phyloP scores from a whole-genome alignment of 139 green algal genomes.

The Chlorella ohadii region DNA sequence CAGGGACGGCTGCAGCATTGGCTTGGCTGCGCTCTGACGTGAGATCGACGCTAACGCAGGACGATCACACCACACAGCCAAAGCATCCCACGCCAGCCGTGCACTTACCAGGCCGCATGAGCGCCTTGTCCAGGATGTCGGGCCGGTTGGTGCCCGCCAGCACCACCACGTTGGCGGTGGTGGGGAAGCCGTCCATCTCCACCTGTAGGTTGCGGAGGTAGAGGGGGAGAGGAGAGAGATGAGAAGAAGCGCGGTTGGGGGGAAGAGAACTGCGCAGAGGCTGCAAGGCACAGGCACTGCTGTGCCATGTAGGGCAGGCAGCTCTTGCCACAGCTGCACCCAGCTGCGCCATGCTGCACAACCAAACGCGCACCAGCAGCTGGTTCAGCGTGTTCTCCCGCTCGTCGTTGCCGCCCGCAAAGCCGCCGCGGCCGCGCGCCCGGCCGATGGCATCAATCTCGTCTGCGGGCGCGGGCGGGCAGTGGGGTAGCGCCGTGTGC shows the following conservation, averaged over 20 bases:
- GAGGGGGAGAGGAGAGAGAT: too few relatives aligned
- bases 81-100: conserved; percentile 32
- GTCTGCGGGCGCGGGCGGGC: conserved; percentile 51
- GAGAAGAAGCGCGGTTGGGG: too few relatives aligned
- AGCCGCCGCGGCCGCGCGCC: conserved; percentile 73
- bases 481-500: not conserved
- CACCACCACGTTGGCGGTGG: conserved; percentile 95
- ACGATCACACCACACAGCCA: too few relatives aligned
- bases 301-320: too few relatives aligned
- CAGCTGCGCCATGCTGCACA: too few relatives aligned
- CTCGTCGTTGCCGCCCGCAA: conserved; percentile 96
- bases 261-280: too few relatives aligned
- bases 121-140: conserved; percentile 97
- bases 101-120: conserved; percentile 89
- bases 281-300: too few relatives aligned
- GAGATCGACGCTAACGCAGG: too few relatives aligned
- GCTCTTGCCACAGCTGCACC: too few relatives aligned
- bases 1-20: too few relatives aligned
- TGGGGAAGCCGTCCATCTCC: conserved; percentile 92
- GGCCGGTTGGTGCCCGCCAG: conserved; percentile 98
- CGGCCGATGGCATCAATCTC: conserved; percentile 95
- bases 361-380: conserved; percentile 94
- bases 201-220: not conserved
- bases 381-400: conserved; percentile 99
- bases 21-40: too few relatives aligned